phyloP scores from a whole-genome alignment of 441 rosid genomes.

The Jatropha multifida region DNA sequence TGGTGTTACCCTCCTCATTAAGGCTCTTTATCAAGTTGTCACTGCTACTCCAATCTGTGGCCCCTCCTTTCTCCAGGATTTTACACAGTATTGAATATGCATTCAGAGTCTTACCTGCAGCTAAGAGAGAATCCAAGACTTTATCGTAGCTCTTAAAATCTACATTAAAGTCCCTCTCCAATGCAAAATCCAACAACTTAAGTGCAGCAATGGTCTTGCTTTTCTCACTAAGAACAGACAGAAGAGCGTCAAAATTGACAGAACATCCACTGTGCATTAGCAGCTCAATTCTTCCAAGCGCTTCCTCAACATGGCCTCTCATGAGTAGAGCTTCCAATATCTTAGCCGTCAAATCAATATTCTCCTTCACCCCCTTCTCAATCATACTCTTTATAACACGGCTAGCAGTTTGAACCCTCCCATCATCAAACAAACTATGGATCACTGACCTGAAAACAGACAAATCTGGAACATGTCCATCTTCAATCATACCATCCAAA shows the following conservation, averaged over 20 bases:
- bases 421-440: slow-evolving; percentile 79
- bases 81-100: slow-evolving; percentile 89
- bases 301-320: slow-evolving; percentile 96
- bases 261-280: slow-evolving; percentile 55
- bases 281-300: slow-evolving; percentile 81
- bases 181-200: slow-evolving; percentile 68
- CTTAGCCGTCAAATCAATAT: slow-evolving; percentile 76
- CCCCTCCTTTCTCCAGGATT: slow-evolving; percentile 72
- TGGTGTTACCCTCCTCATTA: slow-evolving; percentile 79
- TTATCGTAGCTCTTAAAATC: slow-evolving; percentile 72
- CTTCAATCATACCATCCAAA: slow-evolving; percentile 83
- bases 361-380: slow-evolving; percentile 74
- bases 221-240: slow-evolving; percentile 66
- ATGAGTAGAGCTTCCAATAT: slow-evolving; percentile 76
- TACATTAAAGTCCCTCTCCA: slow-evolving; percentile 65
- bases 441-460: slow-evolving; percentile 70
- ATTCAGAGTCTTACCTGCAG: slow-evolving; percentile 81
- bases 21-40: slow-evolving; percentile 74
- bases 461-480: slow-evolving; percentile 71
- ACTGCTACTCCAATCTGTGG: slow-evolving; percentile 63
- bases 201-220: slow-evolving; percentile 85
- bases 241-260: slow-evolving; percentile 60
- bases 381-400: slow-evolving; percentile 86
- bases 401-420: slow-evolving; percentile 94
- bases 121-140: slow-evolving; percentile 80